Percentiles rank a stretch among this genome's conserved stretches.
phyloP scores from a whole-genome alignment of 352 stramenopile genomes.

The Globisporangium cederbergense region DNA sequence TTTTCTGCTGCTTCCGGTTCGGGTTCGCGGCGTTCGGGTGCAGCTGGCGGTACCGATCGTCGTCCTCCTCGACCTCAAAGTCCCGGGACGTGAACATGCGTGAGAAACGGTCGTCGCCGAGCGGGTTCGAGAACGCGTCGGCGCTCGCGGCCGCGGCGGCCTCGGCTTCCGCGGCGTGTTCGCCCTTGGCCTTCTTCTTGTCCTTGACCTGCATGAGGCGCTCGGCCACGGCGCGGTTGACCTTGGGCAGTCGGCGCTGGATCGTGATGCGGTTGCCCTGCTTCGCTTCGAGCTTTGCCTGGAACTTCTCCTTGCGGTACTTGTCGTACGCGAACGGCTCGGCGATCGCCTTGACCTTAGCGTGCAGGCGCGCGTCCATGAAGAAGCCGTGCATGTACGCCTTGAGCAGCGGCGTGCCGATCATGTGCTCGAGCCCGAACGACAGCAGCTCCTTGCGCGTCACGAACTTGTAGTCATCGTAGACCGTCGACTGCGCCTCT shows the following conservation, averaged over 20 bases:
- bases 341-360: constrained; percentile 94
- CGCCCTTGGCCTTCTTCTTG: constrained; percentile 59
- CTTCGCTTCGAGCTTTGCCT: constrained; percentile 91
- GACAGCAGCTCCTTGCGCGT: constrained; percentile 92
- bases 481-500: constrained; percentile 91
- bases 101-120: constrained; percentile 97
- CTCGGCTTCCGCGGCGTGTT: constrained; percentile 24
- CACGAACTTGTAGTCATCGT: constrained; percentile 99
- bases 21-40: constrained; percentile 90
- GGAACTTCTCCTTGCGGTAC: constrained; percentile 95
- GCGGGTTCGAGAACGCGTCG: constrained; percentile 60
- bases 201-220: constrained; percentile 69
- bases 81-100: constrained; percentile 96
- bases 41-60: constrained; percentile 94
- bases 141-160: constrained; percentile 23
- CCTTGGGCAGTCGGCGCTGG: constrained; percentile 81
- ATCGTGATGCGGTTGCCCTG: constrained; percentile 89
- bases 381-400: constrained; percentile 99
- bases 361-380: constrained; percentile 98
- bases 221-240: constrained; percentile 89
- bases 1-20: constrained; percentile 64
- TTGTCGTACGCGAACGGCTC: constrained; percentile 98
- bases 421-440: constrained; percentile 96
- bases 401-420: constrained; percentile 96
- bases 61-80: constrained; percentile 97